Percentiles rank a stretch among this genome's conserved stretches.
Evolutionary conservation across 2,329 filamentous ascomycete genomes (phyloP).

Genomic region (Beauveria brongniartii): DNA sequence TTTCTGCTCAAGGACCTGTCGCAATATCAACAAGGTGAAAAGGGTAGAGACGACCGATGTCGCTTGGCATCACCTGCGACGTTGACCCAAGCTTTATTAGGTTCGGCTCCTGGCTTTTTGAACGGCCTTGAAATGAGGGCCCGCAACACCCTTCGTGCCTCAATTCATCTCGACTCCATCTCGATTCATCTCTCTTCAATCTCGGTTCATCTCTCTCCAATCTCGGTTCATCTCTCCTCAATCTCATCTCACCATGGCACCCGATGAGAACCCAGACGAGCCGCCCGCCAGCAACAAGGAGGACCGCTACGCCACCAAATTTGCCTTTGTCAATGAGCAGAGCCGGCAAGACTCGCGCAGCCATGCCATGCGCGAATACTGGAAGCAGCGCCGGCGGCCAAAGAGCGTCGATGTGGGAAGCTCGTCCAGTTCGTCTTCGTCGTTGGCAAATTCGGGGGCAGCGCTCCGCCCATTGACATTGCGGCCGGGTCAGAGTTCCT

Average conservation of each 20-base stretch:
- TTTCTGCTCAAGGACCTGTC: too few species aligned
- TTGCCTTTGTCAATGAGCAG: conserved; percentile 2
- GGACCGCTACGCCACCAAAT: not conserved
- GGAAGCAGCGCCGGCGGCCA: conserved; percentile 17
- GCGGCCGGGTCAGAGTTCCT: not conserved
- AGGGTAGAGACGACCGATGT: too few species aligned
- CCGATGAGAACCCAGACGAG: not conserved
- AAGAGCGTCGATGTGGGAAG: conserved; percentile 2
- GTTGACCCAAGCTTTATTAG: too few species aligned
- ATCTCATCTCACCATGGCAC: not conserved
- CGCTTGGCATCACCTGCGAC: too few species aligned
- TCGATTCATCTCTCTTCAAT: too few species aligned
- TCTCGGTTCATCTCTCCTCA: not conserved
- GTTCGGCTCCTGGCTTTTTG: too few species aligned
- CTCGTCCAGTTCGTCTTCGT: not conserved
- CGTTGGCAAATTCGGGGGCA: not conserved
- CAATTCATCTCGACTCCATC: too few species aligned
- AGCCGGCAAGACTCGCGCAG: conserved; percentile 16
- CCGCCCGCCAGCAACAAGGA: not conserved
- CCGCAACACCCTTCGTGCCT: too few species aligned
- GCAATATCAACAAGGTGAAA: too few species aligned
- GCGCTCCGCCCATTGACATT: not conserved
- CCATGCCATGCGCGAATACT: conserved; percentile 24
- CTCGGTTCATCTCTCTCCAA: too few species aligned
- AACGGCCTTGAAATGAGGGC: too few species aligned